phyloP scores from a whole-genome alignment of 305 asterid species.

The Fraxinus sp. region DNA sequence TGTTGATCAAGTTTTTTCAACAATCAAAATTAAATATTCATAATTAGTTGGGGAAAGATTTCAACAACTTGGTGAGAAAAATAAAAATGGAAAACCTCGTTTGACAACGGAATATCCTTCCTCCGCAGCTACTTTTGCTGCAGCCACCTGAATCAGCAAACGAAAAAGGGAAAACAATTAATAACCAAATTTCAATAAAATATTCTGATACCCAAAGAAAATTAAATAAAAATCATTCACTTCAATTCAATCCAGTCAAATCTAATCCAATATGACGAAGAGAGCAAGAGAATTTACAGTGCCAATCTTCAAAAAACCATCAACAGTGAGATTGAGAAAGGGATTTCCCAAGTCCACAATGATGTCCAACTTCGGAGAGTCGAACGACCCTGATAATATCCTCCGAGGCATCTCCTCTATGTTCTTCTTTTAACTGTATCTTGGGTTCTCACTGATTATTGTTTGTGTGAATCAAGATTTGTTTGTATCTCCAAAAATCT shows the following conservation, averaged over 20 bases:
- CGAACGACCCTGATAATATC: slow-evolving; percentile 40
- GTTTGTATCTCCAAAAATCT: neutral
- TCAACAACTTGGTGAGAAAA: neutral
- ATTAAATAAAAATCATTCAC: neutral
- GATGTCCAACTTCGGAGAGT: slow-evolving; percentile 56
- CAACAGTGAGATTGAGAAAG: slow-evolving; percentile 61
- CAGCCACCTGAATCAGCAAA: slow-evolving; percentile 57
- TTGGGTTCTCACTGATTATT: neutral
- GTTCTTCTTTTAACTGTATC: neutral
- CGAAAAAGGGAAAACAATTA: neutral
- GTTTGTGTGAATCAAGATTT: neutral
- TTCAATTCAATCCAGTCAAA: neutral
- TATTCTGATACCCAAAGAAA: neutral
- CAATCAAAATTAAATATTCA: neutral
- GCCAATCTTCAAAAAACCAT: slow-evolving; percentile 80
- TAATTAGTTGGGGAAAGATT: neutral
- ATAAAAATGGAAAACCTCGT: slow-evolving; percentile 41
- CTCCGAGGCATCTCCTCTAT: slow-evolving; percentile 40
- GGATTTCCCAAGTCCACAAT: slow-evolving; percentile 67
- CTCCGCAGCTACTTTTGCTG: slow-evolving; percentile 58
- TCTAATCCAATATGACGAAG: neutral
- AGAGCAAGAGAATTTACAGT: slow-evolving; percentile 32
- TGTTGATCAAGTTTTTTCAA: neutral
- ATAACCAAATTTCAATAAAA: neutral
- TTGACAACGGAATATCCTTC: slow-evolving; percentile 48